A percentile compares a stretch with the other conserved stretches of the same genome.
Conservation (phyloP, 306 rosid genomes). For the Castanea crenata region DNA sequence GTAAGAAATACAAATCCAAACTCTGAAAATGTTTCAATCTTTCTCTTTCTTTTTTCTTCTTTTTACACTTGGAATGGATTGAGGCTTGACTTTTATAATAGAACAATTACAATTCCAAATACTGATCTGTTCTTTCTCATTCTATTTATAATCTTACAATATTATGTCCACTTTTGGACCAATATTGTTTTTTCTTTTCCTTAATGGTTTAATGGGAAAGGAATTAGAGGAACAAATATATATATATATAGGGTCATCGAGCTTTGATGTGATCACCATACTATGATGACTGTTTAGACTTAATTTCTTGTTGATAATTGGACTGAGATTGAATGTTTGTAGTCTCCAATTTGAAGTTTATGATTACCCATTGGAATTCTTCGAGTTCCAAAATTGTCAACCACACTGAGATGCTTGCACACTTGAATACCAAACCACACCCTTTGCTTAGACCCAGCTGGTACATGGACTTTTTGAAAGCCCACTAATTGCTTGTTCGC, state of each 20-base stretch:
- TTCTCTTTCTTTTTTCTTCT: neutral
- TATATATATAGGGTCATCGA: neutral
- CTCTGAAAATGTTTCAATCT: neutral
- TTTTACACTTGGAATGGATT: neutral
- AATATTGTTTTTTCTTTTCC: neutral
- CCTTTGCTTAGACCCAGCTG: conserved; percentile 47
- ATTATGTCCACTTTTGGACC: neutral
- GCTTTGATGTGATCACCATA: conserved; percentile 16
- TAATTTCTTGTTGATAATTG: conserved; percentile 33
- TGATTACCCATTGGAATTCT: conserved; percentile 85
- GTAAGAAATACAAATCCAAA: neutral
- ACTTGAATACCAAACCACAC: conserved; percentile 50
- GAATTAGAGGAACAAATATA: neutral
- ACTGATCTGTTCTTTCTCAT: neutral
- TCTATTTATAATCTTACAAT: neutral
- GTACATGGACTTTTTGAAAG: conserved; percentile 57
- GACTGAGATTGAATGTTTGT: conserved; percentile 55
- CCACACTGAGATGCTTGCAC: conserved; percentile 71
- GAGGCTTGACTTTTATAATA: neutral
- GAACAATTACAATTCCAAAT: neutral
- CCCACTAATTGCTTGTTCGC: conserved; percentile 49
- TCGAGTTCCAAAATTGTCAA: conserved; percentile 67
- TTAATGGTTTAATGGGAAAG: neutral
- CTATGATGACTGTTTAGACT: conserved; percentile 12
- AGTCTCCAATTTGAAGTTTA: conserved; percentile 65